These are phyloP conservation scores for Pseudozyma thailandica DNA, from an alignment of 1,284 basidiomycete genomes.

Conservation along the genomic window DNA sequence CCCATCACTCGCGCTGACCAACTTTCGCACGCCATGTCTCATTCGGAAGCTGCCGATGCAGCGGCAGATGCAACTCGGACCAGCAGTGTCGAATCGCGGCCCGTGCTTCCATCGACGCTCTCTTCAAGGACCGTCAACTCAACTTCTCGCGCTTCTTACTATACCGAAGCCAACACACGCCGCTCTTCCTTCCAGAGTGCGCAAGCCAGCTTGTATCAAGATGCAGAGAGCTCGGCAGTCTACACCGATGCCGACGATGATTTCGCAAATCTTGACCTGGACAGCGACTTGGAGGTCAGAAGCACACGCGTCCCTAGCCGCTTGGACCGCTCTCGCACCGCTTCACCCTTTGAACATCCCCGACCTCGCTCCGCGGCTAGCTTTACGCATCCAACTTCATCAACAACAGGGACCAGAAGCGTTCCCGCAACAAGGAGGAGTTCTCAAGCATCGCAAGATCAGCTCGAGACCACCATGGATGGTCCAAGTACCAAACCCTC, in stretches of 20 bases:
- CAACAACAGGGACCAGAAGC: neutral
- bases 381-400: slow-evolving; percentile 1
- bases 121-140: slow-evolving; percentile 32
- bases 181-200: slow-evolving; percentile 40
- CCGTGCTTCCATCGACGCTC: too few species aligned
- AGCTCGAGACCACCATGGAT: slow-evolving; percentile 18
- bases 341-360: slow-evolving; percentile 12
- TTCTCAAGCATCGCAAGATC: slow-evolving; percentile 6
- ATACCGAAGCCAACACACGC: slow-evolving; percentile 29
- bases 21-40: slow-evolving; percentile 6
- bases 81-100: slow-evolving; percentile 12
- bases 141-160: slow-evolving; percentile 24
- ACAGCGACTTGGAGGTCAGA: slow-evolving; percentile 22
- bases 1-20: neutral
- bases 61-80: neutral
- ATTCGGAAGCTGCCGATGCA: slow-evolving; percentile 11
- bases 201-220: slow-evolving; percentile 34
- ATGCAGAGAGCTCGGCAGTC: slow-evolving; percentile 23
- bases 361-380: slow-evolving; percentile 6
- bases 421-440: neutral
- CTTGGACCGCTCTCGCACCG: slow-evolving; percentile 16
- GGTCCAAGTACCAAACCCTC: neutral
- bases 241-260: slow-evolving; percentile 21
- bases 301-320: slow-evolving; percentile 15
- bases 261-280: slow-evolving; percentile 14